A percentile compares a stretch with the other conserved stretches of the same genome.
Conservation (phyloP, 345 rosid species). For the Gossypium ekmanianum region DNA sequence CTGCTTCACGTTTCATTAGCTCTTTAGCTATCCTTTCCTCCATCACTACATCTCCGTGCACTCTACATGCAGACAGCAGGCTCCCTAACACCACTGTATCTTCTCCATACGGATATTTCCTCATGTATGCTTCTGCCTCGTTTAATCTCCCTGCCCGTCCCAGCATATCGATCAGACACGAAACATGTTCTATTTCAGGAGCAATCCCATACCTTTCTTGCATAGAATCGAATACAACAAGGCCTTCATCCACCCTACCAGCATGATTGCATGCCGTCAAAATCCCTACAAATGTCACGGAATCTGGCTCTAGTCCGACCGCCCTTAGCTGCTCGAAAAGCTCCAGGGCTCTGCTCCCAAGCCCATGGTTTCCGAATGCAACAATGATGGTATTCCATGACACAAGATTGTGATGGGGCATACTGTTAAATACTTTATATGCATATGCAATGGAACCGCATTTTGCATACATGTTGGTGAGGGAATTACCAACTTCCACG, state of each 20-base stretch:
- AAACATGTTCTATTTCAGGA: constrained; percentile 53
- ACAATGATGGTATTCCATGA: constrained; percentile 66
- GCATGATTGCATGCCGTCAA: constrained; percentile 62
- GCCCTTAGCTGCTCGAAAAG: constrained; percentile 46
- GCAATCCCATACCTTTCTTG: constrained; percentile 39
- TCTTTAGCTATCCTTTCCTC: constrained; percentile 45
- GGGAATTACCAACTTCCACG: constrained; percentile 48
- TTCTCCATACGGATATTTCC: constrained; percentile 34
- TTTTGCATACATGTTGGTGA: constrained; percentile 65
- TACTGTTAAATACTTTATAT: constrained; percentile 33
- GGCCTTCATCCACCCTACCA: constrained; percentile 54
- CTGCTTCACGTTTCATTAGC: constrained; percentile 43
- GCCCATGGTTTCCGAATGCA: constrained; percentile 57
- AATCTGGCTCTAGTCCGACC: constrained; percentile 41
- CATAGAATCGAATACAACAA: constrained; percentile 39
- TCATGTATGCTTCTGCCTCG: constrained; percentile 44
- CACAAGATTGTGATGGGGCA: constrained; percentile 41
- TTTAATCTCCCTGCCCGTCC: constrained; percentile 62
- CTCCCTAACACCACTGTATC: constrained; percentile 53
- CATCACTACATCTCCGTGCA: constrained; percentile 39
- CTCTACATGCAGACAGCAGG: constrained; percentile 56
- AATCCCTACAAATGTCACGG: constrained; percentile 53
- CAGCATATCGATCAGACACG: constrained; percentile 57
- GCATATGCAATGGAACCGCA: constrained; percentile 52
- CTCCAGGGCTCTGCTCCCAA: constrained; percentile 41